phyloP scores from a whole-genome alignment of 495 filamentous ascomycete genomes.

The Hamigera avellanea region DNA sequence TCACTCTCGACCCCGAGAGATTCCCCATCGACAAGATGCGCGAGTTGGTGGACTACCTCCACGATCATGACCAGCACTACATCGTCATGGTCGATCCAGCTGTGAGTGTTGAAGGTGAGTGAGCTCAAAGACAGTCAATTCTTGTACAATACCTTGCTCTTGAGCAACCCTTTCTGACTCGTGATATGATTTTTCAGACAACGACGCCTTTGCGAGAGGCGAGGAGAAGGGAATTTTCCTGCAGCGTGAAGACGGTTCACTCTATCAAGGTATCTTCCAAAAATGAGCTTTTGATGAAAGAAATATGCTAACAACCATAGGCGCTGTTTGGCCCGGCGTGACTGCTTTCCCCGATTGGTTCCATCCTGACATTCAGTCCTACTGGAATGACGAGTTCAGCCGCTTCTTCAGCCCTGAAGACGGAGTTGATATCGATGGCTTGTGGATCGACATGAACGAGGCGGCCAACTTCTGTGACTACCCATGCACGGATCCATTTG shows the following conservation, averaged over 20 bases:
- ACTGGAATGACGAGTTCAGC: slow-evolving; percentile 64
- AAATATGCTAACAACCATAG: slow-evolving; percentile 10
- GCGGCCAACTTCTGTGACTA: slow-evolving; percentile 61
- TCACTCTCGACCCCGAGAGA: slow-evolving; percentile 62
- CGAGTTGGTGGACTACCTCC: slow-evolving; percentile 59
- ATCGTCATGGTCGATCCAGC: slow-evolving; percentile 85
- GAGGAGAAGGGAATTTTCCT: slow-evolving; percentile 52
- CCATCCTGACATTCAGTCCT: slow-evolving; percentile 48
- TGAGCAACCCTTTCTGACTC: not conserved
- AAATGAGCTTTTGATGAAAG: not conserved
- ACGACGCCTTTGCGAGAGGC: slow-evolving; percentile 54
- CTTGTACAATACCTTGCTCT: too few relatives aligned
- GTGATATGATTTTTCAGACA: slow-evolving; percentile 24
- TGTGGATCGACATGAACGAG: slow-evolving; percentile 88
- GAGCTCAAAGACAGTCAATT: not conserved
- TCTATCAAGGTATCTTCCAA: slow-evolving; percentile 46
- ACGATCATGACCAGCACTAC: slow-evolving; percentile 65
- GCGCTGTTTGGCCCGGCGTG: slow-evolving; percentile 77
- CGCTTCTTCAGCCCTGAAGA: slow-evolving; percentile 51
- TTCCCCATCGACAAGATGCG: slow-evolving; percentile 59
- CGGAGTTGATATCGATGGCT: slow-evolving; percentile 72
- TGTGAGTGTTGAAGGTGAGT: slow-evolving; percentile 35
- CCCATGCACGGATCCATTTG: slow-evolving; percentile 56
- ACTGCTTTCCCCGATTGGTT: slow-evolving; percentile 85
- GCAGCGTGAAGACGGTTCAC: slow-evolving; percentile 47